Conservation (phyloP, 2,329 filamentous ascomycete species). For the Pyrenophora teres region DNA sequence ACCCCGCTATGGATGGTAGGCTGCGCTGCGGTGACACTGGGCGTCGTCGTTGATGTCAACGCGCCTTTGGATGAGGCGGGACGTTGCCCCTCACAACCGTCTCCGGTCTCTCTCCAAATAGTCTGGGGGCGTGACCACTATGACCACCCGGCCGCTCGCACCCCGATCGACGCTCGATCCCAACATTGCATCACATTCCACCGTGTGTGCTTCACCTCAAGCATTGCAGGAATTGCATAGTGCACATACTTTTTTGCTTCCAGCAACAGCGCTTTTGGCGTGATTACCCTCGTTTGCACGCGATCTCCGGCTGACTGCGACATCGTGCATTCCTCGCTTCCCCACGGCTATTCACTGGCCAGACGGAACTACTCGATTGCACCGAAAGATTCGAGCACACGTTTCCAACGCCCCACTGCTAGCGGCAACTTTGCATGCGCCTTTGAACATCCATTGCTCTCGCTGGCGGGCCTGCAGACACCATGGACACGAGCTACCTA, state of each 20-base stretch:
- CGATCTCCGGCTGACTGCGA: constrained; percentile 2
- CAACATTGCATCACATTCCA: constrained; percentile 35
- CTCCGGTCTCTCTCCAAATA: constrained; percentile 20
- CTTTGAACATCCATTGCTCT: constrained; percentile 27
- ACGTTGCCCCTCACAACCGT: constrained; percentile 26
- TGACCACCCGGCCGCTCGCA: constrained; percentile 28
- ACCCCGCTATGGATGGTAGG: constrained; percentile 35
- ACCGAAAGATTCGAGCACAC: constrained; percentile 4
- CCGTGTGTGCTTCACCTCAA: constrained; percentile 1
- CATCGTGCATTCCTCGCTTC: constrained; percentile 18
- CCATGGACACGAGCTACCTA: constrained; percentile 89
- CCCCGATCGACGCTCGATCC: constrained; percentile 22
- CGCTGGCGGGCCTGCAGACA: constrained; percentile 43
- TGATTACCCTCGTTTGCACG: constrained; percentile 15
- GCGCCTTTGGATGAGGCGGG: constrained; percentile 14
- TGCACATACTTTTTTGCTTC: background rate
- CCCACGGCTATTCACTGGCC: background rate
- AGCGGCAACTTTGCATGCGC: constrained; percentile 39
- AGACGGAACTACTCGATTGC: constrained; percentile 5
- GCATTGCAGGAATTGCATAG: background rate
- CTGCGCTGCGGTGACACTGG: constrained; percentile 15
- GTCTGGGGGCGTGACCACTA: constrained; percentile 17
- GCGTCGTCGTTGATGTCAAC: no score
- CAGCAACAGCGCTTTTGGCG: constrained; percentile 5
- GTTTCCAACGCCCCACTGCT: constrained; percentile 7